phyloP scores from a whole-genome alignment of 208 protist species.

The Acanthamoeba lenticulata region DNA sequence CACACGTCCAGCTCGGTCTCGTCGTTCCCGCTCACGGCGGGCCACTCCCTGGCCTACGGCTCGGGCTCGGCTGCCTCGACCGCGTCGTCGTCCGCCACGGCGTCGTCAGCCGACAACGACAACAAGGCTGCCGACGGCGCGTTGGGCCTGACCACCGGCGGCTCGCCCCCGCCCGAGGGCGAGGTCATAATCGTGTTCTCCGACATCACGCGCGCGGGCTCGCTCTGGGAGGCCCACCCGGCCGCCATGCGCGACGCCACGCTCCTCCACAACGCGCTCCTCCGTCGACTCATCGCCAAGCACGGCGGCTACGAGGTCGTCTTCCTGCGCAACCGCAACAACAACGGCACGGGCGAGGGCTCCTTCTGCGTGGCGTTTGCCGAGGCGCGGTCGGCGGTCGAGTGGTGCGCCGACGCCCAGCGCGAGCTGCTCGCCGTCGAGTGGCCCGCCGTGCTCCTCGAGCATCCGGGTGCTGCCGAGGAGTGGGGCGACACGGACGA shows the following conservation, averaged over 20 bases:
- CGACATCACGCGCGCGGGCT: slow-evolving; percentile 5
- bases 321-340: background rate
- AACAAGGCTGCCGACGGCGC: too few relatives aligned
- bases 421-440: background rate
- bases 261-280: background rate
- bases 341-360: slow-evolving; percentile 32
- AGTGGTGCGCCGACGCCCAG: background rate
- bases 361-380: slow-evolving; percentile 23
- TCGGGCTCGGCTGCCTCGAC: too few relatives aligned
- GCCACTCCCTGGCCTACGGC: too few relatives aligned
- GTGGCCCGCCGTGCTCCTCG: slow-evolving; percentile 24
- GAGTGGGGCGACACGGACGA: slow-evolving; percentile 51
- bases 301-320: slow-evolving; percentile 21
- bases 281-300: background rate
- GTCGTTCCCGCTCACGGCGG: background rate
- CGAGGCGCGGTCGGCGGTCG: background rate
- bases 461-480: slow-evolving; percentile 52
- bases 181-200: slow-evolving; percentile 32
- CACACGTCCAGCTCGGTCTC: background rate
- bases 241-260: slow-evolving; percentile 24
- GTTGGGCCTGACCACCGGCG: background rate
- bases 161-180: background rate
- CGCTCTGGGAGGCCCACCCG: slow-evolving; percentile 5
- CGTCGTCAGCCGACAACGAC: too few relatives aligned
- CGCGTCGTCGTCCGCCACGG: too few relatives aligned